These are phyloP conservation scores for Botrytis elliptica DNA, from an alignment of 2,329 filamentous ascomycete genomes.

Conservation along the genomic window DNA sequence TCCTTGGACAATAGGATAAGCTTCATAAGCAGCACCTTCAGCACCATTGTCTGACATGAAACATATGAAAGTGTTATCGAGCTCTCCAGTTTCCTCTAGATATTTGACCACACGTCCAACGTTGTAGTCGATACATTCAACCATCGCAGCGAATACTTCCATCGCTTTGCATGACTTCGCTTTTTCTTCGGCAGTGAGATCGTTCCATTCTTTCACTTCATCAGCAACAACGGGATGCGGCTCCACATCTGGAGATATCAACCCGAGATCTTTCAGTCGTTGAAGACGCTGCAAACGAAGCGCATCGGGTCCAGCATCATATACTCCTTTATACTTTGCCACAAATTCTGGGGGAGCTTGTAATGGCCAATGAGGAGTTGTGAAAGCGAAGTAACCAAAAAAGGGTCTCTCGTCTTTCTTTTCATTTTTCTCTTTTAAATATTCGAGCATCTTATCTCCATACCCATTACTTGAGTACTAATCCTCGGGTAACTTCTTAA, in stretches of 20 bases:
- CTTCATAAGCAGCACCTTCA: not conserved
- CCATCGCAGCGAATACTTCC: not conserved
- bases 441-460: slow-evolving; percentile 24
- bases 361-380: slow-evolving; percentile 46
- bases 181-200: slow-evolving; percentile 44
- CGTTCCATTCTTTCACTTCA: slow-evolving; percentile 33
- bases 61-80: not conserved
- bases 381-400: slow-evolving; percentile 52
- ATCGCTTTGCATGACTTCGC: not conserved
- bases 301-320: not conserved
- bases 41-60: not conserved
- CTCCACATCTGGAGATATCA: slow-evolving; percentile 16
- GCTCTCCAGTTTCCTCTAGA: not conserved
- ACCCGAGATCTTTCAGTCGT: not conserved
- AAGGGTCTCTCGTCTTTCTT: slow-evolving; percentile 41
- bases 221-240: slow-evolving; percentile 29
- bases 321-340: not conserved
- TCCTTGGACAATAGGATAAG: not conserved
- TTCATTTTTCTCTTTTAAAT: slow-evolving; percentile 21
- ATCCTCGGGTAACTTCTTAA: not conserved
- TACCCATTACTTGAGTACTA: slow-evolving; percentile 18
- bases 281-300: not conserved
- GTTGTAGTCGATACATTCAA: not conserved
- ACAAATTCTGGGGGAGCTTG: not conserved
- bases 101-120: not conserved